Evolutionary conservation across 1,284 basidiomycete species (phyloP), one percentile per base, ranked within the genome.

Genomic region (Neolentinus lepideus): DNA sequence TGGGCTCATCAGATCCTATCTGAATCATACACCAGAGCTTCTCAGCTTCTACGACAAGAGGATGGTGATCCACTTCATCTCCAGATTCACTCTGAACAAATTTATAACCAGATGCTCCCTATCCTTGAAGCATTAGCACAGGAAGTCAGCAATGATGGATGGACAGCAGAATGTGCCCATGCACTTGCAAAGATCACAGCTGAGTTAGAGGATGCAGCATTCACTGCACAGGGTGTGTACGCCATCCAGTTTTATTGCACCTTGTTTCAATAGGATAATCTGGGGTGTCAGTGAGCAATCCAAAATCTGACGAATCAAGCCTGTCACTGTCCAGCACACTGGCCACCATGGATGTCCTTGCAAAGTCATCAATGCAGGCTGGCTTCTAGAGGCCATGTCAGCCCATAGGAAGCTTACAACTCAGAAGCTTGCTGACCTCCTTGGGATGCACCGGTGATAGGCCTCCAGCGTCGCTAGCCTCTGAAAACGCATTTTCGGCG

Each of bases 41-140:
- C 4, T 6, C 47, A 29, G 27, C 14, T 56, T 8, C 51, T 56
- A 3, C 29, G 51, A 24, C 29, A 36, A 22, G 55, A 56, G 19
- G 55, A 56, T 53, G 31, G 33, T 36, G 55, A 56, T 53, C 33
- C 51, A 3, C 33, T 56, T 35, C 50, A 51, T 14, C 54, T 55
- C 6, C 22, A 19, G 10, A 29, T 54, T n/a, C 54, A 55, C 31
- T 9, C 38, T 25, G 51, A 52, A 4, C 4, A 3, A 4, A 22
- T 56, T 21, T 19, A 19, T 3, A 45, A 29, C 9, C 12, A 35
- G 16, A 52, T 53, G 51, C 14, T 56, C 4, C 55, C 55, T 12
- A 52, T 56, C n/a, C 50, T 54, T 2, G 16, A 38, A 12, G 51
- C 55, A 19, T 22, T 56, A 6, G 24, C 38, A 19, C n/a, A n/a